Conservation (phyloP, 2,329 filamentous ascomycete genomes). For the Cordyceps tenuipes region DNA sequence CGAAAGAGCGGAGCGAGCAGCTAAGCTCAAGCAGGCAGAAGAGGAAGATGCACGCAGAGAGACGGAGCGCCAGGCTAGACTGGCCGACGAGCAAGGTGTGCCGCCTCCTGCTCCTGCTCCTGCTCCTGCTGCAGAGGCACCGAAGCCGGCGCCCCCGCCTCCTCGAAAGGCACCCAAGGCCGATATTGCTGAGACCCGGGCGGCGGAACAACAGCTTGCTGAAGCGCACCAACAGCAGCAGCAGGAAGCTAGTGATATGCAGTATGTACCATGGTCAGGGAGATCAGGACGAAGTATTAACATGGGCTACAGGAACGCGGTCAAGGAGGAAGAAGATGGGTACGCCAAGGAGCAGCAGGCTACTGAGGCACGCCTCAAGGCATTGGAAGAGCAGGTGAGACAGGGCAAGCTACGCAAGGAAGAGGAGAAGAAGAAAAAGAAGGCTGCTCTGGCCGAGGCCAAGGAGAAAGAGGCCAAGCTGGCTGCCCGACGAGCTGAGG, state of each 20-base stretch:
- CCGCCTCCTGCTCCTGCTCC: slow-evolving; percentile 54
- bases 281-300: slow-evolving; percentile 18
- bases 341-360: slow-evolving; percentile 72
- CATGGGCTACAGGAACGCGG: slow-evolving; percentile 52
- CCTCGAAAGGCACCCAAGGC: slow-evolving; percentile 59
- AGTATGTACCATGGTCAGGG: slow-evolving; percentile 54
- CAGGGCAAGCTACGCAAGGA: slow-evolving; percentile 93
- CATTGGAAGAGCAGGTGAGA: slow-evolving; percentile 86
- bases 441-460: slow-evolving; percentile 76
- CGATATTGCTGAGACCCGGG: slow-evolving; percentile 50
- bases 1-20: slow-evolving; percentile 78
- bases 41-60: slow-evolving; percentile 89
- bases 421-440: slow-evolving; percentile 88
- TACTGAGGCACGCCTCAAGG: slow-evolving; percentile 72
- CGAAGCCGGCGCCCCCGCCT: slow-evolving; percentile 65
- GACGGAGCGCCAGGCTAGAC: slow-evolving; percentile 71
- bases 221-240: slow-evolving; percentile 71
- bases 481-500: slow-evolving; percentile 78
- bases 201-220: slow-evolving; percentile 57
- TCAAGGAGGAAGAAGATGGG: slow-evolving; percentile 69
- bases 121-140: slow-evolving; percentile 40
- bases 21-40: slow-evolving; percentile 81
- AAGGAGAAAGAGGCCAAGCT: slow-evolving; percentile 83
- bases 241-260: slow-evolving; percentile 63
- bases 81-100: slow-evolving; percentile 66